Evolutionary conservation across 1,284 basidiomycete genomes (phyloP), one percentile per base, ranked within the genome.

Genomic region (Puccinia coronata): DNA sequence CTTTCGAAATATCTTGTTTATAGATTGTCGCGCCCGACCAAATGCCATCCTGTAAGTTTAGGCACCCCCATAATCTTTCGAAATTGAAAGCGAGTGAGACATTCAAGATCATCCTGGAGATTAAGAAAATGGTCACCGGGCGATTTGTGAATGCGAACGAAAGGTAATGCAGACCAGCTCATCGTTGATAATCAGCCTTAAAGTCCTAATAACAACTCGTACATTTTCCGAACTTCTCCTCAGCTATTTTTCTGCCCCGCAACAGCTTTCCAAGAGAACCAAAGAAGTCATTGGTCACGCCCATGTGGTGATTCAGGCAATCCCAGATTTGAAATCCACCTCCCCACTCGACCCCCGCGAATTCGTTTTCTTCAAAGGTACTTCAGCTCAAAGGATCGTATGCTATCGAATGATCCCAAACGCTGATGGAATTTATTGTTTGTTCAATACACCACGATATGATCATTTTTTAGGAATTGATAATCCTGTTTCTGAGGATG

Each of bases 361-460:
- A 36, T 79, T 79, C 47, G 51, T 12, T 6, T 79, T 79, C 65
- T 79, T 79, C 65, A 79, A 79, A 79, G 77, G 77, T 71, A 59
- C 9, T 49, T 59, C 23, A 51, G n/a, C 14, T 31, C n/a, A 25
- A 2, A 11, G 43, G 41, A 53, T 59, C 16, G n/a, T 43, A 9
- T 41, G 41, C 51, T n/a, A n/a, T n/a, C n/a, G n/a, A n/a, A n/a
- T n/a, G n/a, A n/a, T n/a, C n/a, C n/a, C 25, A 8, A 39, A 14
- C 4, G 39, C 23, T 25, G 6, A 71, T 55, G 11, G 49, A 49
- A 47, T 20, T 43, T 11, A 70, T 16, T 49, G 16, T 34, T 36
- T 47, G n/a, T 1, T 61, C 2, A 61, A 61, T n/a, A n/a, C n/a
- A 43, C 28, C 23, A 0, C 57, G 12, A 20, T 63, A 25, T 28